Percentiles rank a stretch among this genome's conserved stretches.
These are phyloP conservation scores for Hippophae tibetana DNA, from an alignment of 306 rosid genomes.

Conservation along the genomic window DNA sequence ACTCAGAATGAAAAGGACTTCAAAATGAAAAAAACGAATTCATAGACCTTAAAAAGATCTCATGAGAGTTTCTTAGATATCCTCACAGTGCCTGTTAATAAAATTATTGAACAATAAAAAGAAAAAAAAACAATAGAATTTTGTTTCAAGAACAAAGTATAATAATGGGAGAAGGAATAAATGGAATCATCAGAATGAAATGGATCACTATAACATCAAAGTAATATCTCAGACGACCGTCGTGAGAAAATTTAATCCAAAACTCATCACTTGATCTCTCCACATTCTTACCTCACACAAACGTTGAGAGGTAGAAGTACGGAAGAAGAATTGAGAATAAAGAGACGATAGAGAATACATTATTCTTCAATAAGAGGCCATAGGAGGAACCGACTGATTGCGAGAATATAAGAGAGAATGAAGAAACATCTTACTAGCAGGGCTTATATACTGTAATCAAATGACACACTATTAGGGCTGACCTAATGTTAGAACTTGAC, in stretches of 20 bases:
- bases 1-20: constrained; percentile 23
- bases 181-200: constrained; percentile 8
- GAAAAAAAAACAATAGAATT: not conserved
- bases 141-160: not conserved
- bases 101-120: not conserved
- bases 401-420: too few relatives aligned
- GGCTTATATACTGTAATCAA: not conserved
- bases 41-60: too few relatives aligned
- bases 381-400: too few relatives aligned
- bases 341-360: not conserved
- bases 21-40: too few relatives aligned
- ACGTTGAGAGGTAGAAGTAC: not conserved
- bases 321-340: not conserved
- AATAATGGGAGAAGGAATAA: not conserved
- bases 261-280: constrained; percentile 12
- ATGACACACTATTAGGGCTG: not conserved
- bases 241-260: constrained; percentile 17
- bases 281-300: not conserved
- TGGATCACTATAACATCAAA: constrained; percentile 4
- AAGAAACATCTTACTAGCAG: not conserved
- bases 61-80: not conserved
- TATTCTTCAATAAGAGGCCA: too few relatives aligned
- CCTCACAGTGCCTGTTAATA: constrained; percentile 15
- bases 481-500: not conserved
- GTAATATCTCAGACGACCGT: constrained; percentile 21